Conservation (phyloP, 768 basidiomycete species). For the Crassisporium funariophilum region DNA sequence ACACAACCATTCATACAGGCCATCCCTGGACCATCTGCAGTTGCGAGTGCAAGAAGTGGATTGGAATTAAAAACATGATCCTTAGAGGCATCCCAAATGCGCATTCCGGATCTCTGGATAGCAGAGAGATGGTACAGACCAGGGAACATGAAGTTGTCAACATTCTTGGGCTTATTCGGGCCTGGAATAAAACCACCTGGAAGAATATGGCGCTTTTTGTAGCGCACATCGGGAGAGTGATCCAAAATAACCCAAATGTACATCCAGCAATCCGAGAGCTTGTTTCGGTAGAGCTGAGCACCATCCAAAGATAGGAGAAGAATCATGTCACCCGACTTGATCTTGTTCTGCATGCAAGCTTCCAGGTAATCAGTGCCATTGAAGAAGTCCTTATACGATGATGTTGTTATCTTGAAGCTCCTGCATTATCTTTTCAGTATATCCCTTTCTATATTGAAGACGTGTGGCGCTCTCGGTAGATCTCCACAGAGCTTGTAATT, state of each 20-base stretch:
- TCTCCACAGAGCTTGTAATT: constrained; percentile 25
- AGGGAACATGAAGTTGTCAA: constrained; percentile 36
- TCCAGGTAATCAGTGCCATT: constrained; percentile 29
- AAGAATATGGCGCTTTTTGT: constrained; percentile 25
- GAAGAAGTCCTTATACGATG: constrained; percentile 29
- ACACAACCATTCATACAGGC: constrained; percentile 28
- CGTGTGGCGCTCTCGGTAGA: constrained; percentile 5
- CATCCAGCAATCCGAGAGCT: constrained; percentile 34
- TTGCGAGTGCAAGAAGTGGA: constrained; percentile 6
- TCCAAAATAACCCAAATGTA: constrained; percentile 41
- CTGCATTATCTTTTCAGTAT: constrained; percentile 3
- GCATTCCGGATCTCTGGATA: constrained; percentile 27
- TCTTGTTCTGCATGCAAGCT: constrained; percentile 8
- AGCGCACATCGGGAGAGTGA: constrained; percentile 20
- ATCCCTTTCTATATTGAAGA: constrained; percentile 2
- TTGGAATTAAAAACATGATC: constrained; percentile 13
- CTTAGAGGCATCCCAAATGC: constrained; percentile 30
- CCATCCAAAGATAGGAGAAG: constrained; percentile 41
- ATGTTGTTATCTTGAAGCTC: neutral
- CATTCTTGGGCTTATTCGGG: constrained; percentile 34
- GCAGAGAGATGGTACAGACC: constrained; percentile 35
- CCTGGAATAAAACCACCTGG: constrained; percentile 37
- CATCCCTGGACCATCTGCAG: constrained; percentile 28
- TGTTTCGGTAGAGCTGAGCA: constrained; percentile 40
- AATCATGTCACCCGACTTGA: constrained; percentile 30